These are phyloP conservation scores for Coemansia sp. DNA, from an alignment of 192 early-diverging fungal genomes.

Conservation along the genomic window DNA sequence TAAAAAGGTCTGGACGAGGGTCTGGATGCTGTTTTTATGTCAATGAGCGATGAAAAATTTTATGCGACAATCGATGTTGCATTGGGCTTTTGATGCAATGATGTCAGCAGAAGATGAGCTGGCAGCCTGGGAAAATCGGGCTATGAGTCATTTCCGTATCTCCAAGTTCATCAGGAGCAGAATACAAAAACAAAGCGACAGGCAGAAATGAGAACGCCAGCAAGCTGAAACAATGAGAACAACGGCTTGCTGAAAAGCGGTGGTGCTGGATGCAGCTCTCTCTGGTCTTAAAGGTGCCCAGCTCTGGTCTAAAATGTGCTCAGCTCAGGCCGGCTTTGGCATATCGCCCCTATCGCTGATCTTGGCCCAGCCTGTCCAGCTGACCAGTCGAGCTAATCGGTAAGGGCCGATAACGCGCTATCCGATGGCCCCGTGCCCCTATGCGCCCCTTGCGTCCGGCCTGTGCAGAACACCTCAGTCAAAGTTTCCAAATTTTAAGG, in stretches of 20 bases:
- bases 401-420: background rate
- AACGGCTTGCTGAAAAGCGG: too few species aligned
- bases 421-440: background rate
- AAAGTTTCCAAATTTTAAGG: background rate
- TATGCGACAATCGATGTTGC: background rate
- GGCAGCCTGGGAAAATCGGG: background rate
- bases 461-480: background rate
- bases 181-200: background rate
- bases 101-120: background rate
- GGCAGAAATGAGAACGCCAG: too few species aligned
- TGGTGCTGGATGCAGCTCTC: too few species aligned
- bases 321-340: background rate
- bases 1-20: background rate
- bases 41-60: background rate
- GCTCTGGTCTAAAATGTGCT: too few species aligned
- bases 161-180: background rate
- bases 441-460: conserved; percentile 3
- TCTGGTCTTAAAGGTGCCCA: too few species aligned
- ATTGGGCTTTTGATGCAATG: background rate
- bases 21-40: background rate
- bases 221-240: too few species aligned
- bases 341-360: too few species aligned
- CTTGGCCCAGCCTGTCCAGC: background rate
- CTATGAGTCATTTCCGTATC: background rate
- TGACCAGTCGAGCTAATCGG: background rate